These are phyloP conservation scores for Saposhnikovia divaricata DNA, from an alignment of 129 eudicot genomes.

Conservation along the genomic window DNA sequence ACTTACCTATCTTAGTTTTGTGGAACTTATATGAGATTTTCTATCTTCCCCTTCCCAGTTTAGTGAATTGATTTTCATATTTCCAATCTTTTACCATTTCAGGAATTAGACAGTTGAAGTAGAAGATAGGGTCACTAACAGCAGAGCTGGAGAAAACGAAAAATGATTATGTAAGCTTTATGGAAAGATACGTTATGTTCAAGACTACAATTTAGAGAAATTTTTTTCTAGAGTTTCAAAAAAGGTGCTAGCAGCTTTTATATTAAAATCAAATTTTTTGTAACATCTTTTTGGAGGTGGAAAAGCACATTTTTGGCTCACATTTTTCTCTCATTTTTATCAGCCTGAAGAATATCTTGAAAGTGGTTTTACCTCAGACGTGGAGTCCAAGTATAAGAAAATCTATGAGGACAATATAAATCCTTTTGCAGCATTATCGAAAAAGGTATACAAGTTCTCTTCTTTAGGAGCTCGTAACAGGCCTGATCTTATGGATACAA, in stretches of 20 bases:
- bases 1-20: neutral
- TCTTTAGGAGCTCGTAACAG: too few relatives aligned
- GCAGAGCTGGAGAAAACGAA: constrained; percentile 81
- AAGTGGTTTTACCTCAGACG: too few relatives aligned
- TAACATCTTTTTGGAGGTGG: neutral
- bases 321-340: constrained; percentile 1
- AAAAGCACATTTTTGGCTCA: constrained; percentile 11
- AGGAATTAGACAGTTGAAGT: constrained; percentile 91
- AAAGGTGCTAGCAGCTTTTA: constrained; percentile 41
- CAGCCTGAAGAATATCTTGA: too few relatives aligned
- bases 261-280: neutral
- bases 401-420: too few relatives aligned
- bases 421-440: too few relatives aligned
- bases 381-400: too few relatives aligned
- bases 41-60: neutral
- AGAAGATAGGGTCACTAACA: constrained; percentile 74
- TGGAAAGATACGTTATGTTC: constrained; percentile 92
- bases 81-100: constrained; percentile 7
- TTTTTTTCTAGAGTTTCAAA: constrained; percentile 90
- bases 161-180: constrained; percentile 93
- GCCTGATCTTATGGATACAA: too few relatives aligned
- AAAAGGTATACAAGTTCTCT: too few relatives aligned
- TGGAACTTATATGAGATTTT: neutral
- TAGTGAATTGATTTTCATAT: neutral
- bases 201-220: constrained; percentile 83